These are phyloP conservation scores for Trichoderma sp. DNA, from an alignment of 2,329 filamentous ascomycete species.

Conservation along the genomic window DNA sequence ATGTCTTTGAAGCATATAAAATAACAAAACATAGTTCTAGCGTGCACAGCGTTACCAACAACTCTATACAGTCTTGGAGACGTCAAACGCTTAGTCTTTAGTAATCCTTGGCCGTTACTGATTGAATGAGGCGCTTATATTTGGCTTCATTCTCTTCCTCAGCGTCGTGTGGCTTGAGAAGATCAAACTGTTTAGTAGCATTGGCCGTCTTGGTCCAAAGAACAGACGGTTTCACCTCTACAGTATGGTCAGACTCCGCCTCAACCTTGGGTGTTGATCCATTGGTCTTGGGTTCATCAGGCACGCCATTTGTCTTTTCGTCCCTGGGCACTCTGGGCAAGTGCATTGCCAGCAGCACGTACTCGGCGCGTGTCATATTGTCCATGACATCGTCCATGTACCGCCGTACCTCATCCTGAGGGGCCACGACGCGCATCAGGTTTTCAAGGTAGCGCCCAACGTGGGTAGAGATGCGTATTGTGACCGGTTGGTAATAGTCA, in stretches of 20 bases:
- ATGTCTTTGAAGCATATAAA: conserved; percentile 18
- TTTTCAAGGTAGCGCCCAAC: conserved; percentile 58
- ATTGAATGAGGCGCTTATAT: conserved; percentile 39
- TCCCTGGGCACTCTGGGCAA: conserved; percentile 47
- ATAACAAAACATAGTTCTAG: conserved; percentile 9
- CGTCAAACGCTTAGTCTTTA: conserved; percentile 20
- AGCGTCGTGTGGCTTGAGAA: conserved; percentile 32
- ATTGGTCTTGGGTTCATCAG: conserved; percentile 33
- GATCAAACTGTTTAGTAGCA: conserved; percentile 15
- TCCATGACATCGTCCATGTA: conserved; percentile 72
- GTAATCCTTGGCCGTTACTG: conserved; percentile 36
- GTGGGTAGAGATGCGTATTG: conserved; percentile 55
- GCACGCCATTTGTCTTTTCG: conserved; percentile 27
- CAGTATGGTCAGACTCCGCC: conserved; percentile 26
- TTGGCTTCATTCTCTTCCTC: conserved; percentile 36
- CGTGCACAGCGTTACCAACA: conserved; percentile 6
- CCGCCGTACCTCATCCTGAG: conserved; percentile 58
- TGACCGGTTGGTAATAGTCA: conserved; percentile 76
- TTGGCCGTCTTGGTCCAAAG: conserved; percentile 34
- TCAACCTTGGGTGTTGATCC: conserved; percentile 33
- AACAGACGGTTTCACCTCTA: conserved; percentile 31
- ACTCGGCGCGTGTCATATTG: conserved; percentile 65
- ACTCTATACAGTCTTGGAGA: neutral
- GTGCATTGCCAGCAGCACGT: conserved; percentile 64
- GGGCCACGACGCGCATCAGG: conserved; percentile 59